These are phyloP conservation scores for Hypoxylon sp. DNA, from an alignment of 2,329 filamentous ascomycete genomes.

Conservation along the genomic window DNA sequence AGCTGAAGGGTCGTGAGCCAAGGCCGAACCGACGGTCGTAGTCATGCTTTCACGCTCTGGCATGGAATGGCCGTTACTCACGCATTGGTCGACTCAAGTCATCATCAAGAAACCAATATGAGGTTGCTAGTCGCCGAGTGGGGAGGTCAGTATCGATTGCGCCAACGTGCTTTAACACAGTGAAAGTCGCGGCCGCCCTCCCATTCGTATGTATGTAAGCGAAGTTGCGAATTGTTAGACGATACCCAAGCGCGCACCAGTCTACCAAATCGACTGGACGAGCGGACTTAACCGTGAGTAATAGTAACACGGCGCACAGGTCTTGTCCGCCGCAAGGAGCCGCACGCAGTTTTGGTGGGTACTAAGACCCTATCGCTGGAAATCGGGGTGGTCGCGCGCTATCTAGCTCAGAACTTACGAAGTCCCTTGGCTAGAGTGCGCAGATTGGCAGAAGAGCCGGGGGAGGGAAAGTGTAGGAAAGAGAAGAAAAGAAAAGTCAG, in stretches of 20 bases:
- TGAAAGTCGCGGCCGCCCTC: conserved; percentile 36
- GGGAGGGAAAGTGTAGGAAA: conserved; percentile 32
- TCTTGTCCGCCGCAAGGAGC: conserved; percentile 42
- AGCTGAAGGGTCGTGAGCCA: conserved; percentile 54
- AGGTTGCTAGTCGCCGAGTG: conserved; percentile 34
- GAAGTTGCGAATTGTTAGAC: conserved; percentile 32
- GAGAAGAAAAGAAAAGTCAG: conserved; percentile 27
- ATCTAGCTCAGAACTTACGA: conserved; percentile 37
- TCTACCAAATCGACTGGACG: conserved; percentile 22
- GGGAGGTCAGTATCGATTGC: conserved; percentile 36
- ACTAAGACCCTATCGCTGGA: conserved; percentile 40
- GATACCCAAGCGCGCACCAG: conserved; percentile 32
- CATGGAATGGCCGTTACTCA: conserved; percentile 54
- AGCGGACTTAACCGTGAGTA: conserved; percentile 30
- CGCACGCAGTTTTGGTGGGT: conserved; percentile 44
- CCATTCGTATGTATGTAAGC: conserved; percentile 36
- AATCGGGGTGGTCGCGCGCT: conserved; percentile 40
- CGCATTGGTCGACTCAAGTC: conserved; percentile 53
- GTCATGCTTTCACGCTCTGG: conserved; percentile 54
- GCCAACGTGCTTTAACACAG: conserved; percentile 39
- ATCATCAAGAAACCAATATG: conserved; percentile 46
- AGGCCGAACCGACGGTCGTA: conserved; percentile 52
- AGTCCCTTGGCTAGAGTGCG: conserved; percentile 44
- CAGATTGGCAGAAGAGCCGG: conserved; percentile 45
- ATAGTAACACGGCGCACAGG: conserved; percentile 39